phyloP scores from a whole-genome alignment of 2,329 filamentous ascomycete genomes.

The Thelonectria olida region DNA sequence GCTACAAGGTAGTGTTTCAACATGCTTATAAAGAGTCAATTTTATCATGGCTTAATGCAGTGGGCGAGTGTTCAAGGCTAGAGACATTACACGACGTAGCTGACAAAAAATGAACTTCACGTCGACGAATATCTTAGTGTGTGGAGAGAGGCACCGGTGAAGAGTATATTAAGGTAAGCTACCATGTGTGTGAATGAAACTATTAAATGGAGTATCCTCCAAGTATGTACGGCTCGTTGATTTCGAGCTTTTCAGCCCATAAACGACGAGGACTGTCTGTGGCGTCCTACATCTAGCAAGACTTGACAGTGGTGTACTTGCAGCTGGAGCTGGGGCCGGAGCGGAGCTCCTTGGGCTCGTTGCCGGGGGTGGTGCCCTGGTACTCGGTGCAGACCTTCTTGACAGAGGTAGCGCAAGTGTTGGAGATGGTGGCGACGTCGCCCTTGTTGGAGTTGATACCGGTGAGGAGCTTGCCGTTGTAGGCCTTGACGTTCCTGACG shows the following conservation, averaged over 20 bases:
- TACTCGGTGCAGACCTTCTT: background rate
- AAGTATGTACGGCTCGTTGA: background rate
- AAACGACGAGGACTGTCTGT: background rate
- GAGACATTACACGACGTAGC: too few relatives aligned
- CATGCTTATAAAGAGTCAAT: too few relatives aligned
- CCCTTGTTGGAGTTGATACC: slow-evolving; percentile 16
- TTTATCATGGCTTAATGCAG: too few relatives aligned
- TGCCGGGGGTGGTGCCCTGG: slow-evolving; percentile 7
- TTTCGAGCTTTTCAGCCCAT: background rate
- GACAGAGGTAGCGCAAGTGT: background rate
- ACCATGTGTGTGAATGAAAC: background rate
- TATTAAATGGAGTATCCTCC: background rate
- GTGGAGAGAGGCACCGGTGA: too few relatives aligned
- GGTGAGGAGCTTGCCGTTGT: slow-evolving; percentile 1
- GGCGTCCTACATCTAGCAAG: slow-evolving; percentile 27
- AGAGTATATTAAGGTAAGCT: background rate
- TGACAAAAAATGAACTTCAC: too few relatives aligned
- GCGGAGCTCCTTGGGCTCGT: background rate
- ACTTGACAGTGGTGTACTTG: slow-evolving; percentile 34
- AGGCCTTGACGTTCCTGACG: background rate
- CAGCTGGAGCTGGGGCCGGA: slow-evolving; percentile 6
- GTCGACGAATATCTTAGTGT: too few relatives aligned
- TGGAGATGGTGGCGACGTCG: slow-evolving; percentile 3
- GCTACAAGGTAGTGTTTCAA: too few relatives aligned
- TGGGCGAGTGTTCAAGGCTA: too few relatives aligned